Conservation (phyloP, 352 stramenopile genomes). For the Phytophthora podocarpi region DNA sequence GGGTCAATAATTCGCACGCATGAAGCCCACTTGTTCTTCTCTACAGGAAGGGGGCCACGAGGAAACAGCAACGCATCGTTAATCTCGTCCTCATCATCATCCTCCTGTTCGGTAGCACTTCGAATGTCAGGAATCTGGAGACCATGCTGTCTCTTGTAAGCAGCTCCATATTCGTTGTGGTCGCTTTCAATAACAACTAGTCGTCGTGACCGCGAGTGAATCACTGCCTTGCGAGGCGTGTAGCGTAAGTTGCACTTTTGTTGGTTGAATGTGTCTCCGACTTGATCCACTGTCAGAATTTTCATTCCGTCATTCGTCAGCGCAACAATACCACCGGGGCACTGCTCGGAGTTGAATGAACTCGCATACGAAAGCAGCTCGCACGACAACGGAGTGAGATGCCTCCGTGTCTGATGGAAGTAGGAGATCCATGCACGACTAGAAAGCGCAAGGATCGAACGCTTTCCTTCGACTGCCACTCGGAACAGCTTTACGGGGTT, state of each 20-base stretch:
- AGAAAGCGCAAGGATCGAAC: constrained; percentile 95
- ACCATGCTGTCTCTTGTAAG: constrained; percentile 89
- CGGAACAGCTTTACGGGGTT: constrained; percentile 96
- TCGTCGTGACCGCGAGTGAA: constrained; percentile 86
- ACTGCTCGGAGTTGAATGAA: constrained; percentile 96
- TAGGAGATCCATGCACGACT: constrained; percentile 97
- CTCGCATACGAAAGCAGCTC: constrained; percentile 95
- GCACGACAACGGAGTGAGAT: constrained; percentile 96
- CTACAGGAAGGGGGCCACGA: constrained; percentile 57
- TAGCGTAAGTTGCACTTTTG: constrained; percentile 96
- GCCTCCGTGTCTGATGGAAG: constrained; percentile 89
- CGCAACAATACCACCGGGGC: constrained; percentile 96
- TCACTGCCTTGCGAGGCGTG: constrained; percentile 95
- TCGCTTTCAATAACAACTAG: constrained; percentile 98
- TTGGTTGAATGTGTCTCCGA: constrained; percentile 98
- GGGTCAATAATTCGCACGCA: constrained; percentile 98
- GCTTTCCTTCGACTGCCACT: constrained; percentile 88
- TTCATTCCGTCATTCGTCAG: constrained; percentile 95
- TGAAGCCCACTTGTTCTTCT: constrained; percentile 94
- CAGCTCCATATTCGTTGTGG: constrained; percentile 95
- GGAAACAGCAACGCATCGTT: constrained; percentile 76
- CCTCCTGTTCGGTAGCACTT: constrained; percentile 46
- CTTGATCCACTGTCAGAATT: constrained; percentile 96
- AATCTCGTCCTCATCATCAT: constrained; percentile 90
- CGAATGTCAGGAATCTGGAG: constrained; percentile 67